Evolutionary conservation across 1,284 basidiomycete species (phyloP).

Genomic region (Leccinum ambiguum): DNA sequence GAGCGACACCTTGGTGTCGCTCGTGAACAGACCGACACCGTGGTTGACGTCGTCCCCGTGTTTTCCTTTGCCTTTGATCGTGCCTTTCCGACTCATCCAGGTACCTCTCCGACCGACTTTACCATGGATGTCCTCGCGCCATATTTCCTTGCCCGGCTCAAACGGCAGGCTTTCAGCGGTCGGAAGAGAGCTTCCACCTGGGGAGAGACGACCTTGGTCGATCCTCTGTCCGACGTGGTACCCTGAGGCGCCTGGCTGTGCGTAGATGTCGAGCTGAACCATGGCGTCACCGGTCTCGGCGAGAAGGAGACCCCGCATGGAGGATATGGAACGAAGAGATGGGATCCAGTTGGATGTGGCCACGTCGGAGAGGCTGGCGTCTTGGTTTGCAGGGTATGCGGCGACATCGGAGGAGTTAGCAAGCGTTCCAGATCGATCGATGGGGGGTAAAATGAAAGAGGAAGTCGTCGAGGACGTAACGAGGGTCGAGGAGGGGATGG

Average conservation of each 20-base stretch:
- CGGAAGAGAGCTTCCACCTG: conserved; percentile 26
- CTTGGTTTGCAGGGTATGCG: conserved; percentile 16
- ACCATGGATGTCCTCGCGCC: conserved; percentile 19
- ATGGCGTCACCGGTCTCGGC: conserved; percentile 45
- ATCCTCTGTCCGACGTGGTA: conserved; percentile 41
- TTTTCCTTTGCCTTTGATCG: conserved; percentile 10
- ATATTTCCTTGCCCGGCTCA: conserved; percentile 24
- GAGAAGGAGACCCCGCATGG: conserved; percentile 43
- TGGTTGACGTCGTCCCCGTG: conserved; percentile 10
- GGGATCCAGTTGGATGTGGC: conserved; percentile 22
- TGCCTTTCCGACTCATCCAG: conserved; percentile 17
- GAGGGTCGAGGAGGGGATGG: conserved; percentile 29
- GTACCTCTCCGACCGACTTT: conserved; percentile 16
- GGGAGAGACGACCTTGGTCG: conserved; percentile 30
- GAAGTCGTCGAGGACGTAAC: conserved; percentile 28
- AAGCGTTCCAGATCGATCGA: conserved; percentile 17
- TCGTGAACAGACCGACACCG: conserved; percentile 38
- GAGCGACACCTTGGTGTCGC: too few relatives aligned
- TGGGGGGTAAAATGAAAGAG: conserved; percentile 24
- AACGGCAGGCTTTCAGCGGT: conserved; percentile 10
- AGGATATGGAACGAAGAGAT: conserved; percentile 37
- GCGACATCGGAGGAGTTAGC: conserved; percentile 21
- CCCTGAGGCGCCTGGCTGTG: conserved; percentile 34
- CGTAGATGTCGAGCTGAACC: conserved; percentile 35
- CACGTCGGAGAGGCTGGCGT: neutral